phyloP scores from a whole-genome alignment of 495 filamentous ascomycete genomes.

The Trichoderma parareesei region DNA sequence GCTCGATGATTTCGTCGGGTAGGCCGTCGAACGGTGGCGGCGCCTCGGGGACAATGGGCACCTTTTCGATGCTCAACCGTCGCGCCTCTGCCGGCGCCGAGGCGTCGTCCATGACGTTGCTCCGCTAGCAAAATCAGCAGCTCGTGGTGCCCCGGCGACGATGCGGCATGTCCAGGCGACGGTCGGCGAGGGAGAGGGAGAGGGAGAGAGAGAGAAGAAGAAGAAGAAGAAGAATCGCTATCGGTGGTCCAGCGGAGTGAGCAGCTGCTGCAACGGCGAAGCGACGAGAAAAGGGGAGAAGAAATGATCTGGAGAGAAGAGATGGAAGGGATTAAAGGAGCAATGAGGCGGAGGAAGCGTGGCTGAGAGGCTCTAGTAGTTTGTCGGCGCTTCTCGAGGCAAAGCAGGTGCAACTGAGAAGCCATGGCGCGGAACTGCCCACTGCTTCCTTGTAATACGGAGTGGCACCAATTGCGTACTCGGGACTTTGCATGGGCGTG shows the following conservation, averaged over 20 bases:
- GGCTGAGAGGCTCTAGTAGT: conserved; percentile 3
- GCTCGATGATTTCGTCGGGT: conserved; percentile 43
- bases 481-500: background rate
- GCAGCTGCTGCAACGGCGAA: background rate
- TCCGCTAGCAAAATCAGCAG: background rate
- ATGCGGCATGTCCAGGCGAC: background rate
- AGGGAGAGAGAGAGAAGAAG: too few species aligned
- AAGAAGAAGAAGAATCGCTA: too few species aligned
- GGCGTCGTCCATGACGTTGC: conserved; percentile 8
- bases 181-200: background rate
- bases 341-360: conserved; percentile 2
- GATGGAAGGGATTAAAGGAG: background rate
- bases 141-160: background rate
- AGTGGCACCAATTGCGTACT: background rate
- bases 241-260: background rate
- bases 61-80: conserved; percentile 5
- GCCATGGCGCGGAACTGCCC: too few species aligned
- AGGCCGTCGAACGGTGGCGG: conserved; percentile 28
- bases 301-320: background rate
- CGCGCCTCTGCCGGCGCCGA: conserved; percentile 6
- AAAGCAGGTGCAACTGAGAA: background rate
- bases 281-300: background rate
- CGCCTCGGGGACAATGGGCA: conserved; percentile 1
- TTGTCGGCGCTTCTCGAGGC: background rate
- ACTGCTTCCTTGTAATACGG: background rate